Base-by-base conservation (phyloP, 352 stramenopile species). In the Phytophthora citricola region DNA sequence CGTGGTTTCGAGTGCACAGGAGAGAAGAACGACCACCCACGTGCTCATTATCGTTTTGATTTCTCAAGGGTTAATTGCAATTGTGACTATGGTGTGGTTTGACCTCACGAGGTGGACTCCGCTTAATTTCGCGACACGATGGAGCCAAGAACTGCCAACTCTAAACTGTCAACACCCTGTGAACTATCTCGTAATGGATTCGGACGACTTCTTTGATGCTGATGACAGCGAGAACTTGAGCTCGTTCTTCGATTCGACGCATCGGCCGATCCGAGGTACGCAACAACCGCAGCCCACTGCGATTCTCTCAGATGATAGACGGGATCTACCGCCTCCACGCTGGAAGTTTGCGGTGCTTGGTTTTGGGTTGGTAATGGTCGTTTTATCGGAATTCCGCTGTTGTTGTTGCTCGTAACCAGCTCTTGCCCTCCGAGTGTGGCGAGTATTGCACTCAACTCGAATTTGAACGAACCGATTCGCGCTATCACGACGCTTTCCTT, bases 391-490 rank as follows among this genome's bases (percentile, higher is more conserved):
- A 9, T 71, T 3, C 59, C 69, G 24, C 26, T 68, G 5, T 20
- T 74, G 7, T 38, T 73, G 46, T 14, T 73, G 27, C 52, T 68
- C 32, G 63, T 72, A 36, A 63, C 50, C n/a, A 73, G 39, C 15
- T 73, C 51, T n/a, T 73, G 58, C 15, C 40, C 51, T n/a, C 46
- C 54, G 24, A 53, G 58, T 5, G 60, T 85, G 4, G 66, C 75
- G 5, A 64, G 51, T 10, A 69, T 85, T 36, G 78, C 57, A 8
- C 56, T 87, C 32, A 83, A 87, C 40, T 62, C 73, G 31, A 76
- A 68, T 34, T 46, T 81, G 4, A 87, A 77, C 53, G 78, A 83
- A 20, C 48, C 71, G 10, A 68, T 82, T 41, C 64, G 71, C 4
- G 26, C 36, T 1, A 46, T 73, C 14, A 71, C 74, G 9, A 63